Evolutionary conservation across 1,139 yeast genomes (phyloP), one percentile per base, ranked within the genome.

Genomic region (Debaryomyces udenii): DNA sequence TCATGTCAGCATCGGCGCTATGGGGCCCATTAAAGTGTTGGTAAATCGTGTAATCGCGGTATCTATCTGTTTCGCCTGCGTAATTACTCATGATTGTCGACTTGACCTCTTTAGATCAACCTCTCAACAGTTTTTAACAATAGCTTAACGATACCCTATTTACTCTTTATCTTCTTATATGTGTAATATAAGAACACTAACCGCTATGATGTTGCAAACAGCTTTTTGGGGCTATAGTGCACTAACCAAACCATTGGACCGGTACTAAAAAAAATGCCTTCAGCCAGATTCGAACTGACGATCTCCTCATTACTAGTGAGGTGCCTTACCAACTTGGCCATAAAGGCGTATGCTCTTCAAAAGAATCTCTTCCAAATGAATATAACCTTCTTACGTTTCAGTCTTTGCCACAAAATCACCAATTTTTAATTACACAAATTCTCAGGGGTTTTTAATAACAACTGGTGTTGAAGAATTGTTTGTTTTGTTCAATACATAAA

Each of bases 311-410:
- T 83, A 82, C 88, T 82, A 83, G 89, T 82, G 88, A 81, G 80
- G 85, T 84, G 88, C 87, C 88, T 82, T 82, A 82, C 88, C 88
- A 81, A 81, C 88, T 83, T 82, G 88, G 88, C 84, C 85, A 80
- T 78, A 76, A 59, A 61, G 66, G 67, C 67, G 7, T 14, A 4
- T 27, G 3, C 16, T 13, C 3, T 16, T 6, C 30, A 27, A 7
- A 27, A n/a, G 9, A n/a, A n/a, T 6, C 30, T 13, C 16, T 27
- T 9, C 30, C 16, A 10, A 27, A n/a, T 27, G 14, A 5, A 27
- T 14, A 14, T 14, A 14, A 29, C 3, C 6, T n/a, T n/a, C 5
- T n/a, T n/a, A 10, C 3, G 1, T n/a, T 3, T 20, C 16, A 23
- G 10, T 6, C 11, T 24, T 36, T 34, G 43, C 41, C 49, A 45